A percentile compares a stretch with the other conserved stretches of the same genome.
These are phyloP conservation scores for Parietaria judaica DNA, from an alignment of 306 rosid species.

Conservation along the genomic window DNA sequence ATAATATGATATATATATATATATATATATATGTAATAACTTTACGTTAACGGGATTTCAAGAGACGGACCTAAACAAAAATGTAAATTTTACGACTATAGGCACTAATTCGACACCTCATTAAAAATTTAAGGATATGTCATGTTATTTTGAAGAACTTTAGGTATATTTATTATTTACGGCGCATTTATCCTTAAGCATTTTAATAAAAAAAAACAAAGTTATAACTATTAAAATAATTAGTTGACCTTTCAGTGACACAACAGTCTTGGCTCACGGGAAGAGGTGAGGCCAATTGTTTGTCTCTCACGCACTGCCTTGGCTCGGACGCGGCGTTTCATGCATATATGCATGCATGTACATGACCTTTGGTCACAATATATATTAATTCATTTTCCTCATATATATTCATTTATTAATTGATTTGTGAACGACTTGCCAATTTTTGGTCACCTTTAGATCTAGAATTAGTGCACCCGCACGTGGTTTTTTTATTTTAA, in stretches of 20 bases:
- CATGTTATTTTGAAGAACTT: not conserved
- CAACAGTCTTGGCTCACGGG: constrained; percentile 5
- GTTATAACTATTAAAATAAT: not conserved
- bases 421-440: not conserved
- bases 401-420: not conserved
- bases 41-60: too few species aligned
- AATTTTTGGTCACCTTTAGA: not conserved
- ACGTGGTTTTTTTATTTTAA: not conserved
- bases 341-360: not conserved
- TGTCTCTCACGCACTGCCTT: not conserved
- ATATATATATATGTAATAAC: too few species aligned
- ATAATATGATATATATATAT: too few species aligned
- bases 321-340: constrained; percentile 14
- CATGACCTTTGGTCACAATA: not conserved
- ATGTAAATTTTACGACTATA: too few species aligned
- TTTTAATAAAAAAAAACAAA: not conserved
- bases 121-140: not conserved
- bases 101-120: too few species aligned
- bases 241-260: constrained; percentile 16
- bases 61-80: too few species aligned
- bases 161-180: not conserved
- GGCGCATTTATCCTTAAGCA: not conserved
- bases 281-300: constrained; percentile 1
- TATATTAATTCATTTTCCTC: not conserved
- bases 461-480: not conserved